Base-by-base conservation (phyloP, 257 asterid genomes). In the Dorcoceras hygrometricum region DNA sequence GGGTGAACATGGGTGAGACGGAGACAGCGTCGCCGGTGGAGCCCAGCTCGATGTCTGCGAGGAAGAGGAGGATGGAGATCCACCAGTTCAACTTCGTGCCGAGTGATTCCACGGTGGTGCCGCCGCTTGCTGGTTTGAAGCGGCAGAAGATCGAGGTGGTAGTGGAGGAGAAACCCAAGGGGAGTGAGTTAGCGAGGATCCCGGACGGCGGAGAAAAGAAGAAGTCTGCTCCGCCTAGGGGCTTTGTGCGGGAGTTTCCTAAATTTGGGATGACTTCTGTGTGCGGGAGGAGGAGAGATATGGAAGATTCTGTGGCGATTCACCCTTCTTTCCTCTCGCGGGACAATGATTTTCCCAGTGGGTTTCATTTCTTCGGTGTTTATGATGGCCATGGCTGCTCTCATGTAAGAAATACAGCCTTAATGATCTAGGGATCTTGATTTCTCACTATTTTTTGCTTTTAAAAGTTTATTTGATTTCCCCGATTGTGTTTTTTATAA, bases 361-460 rank as follows among this genome's bases (percentile, higher is more conserved):
- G 72, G 9, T 69, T 82, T 51, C 92, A 94, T 70, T 94, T 85
- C 75, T 90, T 63, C 62, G 99, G 96, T 3, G 96, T 94, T 4
- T 94, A 90, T 59, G 99, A 94, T 34, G 99, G 99, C 57, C 99
- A 94, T 62, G 99, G 99, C 61, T 94, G 99, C 88, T 94, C 99
- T 4, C 99, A 94, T 77, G 99, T 90, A 72, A 67, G 82, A 56
- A 20, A 8, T 28, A 1, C 4, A 3, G 23, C 1, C 2, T 34
- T 2, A 11, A n/a, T n/a, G n/a, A n/a, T n/a, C n/a, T n/a, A n/a
- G n/a, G n/a, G n/a, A 50, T 4, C 63, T 14, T 0, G 19, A 26
- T 26, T 26, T 26, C 29, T 26, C 18, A 2, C 16, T 0, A n/a
- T n/a, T n/a, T n/a, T n/a, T n/a, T n/a, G n/a, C n/a, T n/a, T n/a